These are phyloP conservation scores for Juglanconis sp. DNA, from an alignment of 2,329 filamentous ascomycete species.

Conservation along the genomic window DNA sequence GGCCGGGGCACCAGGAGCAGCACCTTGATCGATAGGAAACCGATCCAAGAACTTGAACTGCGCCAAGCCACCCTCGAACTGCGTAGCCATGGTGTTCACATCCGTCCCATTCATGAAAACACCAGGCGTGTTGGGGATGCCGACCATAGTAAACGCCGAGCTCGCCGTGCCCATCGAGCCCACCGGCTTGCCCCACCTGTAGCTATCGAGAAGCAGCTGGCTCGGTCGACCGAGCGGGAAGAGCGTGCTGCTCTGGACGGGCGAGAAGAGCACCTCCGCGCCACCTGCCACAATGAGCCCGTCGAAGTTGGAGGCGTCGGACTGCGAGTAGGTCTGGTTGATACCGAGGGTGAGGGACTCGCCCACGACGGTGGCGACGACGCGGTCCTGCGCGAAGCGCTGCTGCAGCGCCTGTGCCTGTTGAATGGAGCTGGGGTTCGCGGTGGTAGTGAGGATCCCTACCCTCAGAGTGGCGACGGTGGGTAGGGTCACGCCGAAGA, in stretches of 20 bases:
- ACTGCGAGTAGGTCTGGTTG: slow-evolving; percentile 61
- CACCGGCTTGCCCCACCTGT: slow-evolving; percentile 68
- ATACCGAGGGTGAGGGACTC: slow-evolving; percentile 54
- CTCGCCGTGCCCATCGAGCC: slow-evolving; percentile 50
- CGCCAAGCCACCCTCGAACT: slow-evolving; percentile 56
- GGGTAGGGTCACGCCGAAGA: slow-evolving; percentile 55
- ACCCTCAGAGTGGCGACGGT: slow-evolving; percentile 62
- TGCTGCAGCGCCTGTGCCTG: slow-evolving; percentile 49
- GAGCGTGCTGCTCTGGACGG: slow-evolving; percentile 44
- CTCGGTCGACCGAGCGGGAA: slow-evolving; percentile 62
- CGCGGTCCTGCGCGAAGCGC: slow-evolving; percentile 45
- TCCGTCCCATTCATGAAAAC: slow-evolving; percentile 34
- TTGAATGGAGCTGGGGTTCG: slow-evolving; percentile 39
- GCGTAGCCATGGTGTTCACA: slow-evolving; percentile 36
- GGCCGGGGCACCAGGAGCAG: not conserved
- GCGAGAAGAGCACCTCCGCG: slow-evolving; percentile 49
- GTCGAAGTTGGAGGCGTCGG: slow-evolving; percentile 62
- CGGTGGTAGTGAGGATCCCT: slow-evolving; percentile 54
- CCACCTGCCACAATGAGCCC: slow-evolving; percentile 58
- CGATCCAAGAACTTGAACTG: slow-evolving; percentile 65
- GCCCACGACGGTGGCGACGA: slow-evolving; percentile 58
- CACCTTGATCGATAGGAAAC: slow-evolving; percentile 52
- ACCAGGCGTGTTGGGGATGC: slow-evolving; percentile 41
- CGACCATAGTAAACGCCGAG: slow-evolving; percentile 37
- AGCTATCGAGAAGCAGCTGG: slow-evolving; percentile 61